Evolutionary conservation across 1,139 yeast species (phyloP).

Genomic region (Suhomyces kunorum): DNA sequence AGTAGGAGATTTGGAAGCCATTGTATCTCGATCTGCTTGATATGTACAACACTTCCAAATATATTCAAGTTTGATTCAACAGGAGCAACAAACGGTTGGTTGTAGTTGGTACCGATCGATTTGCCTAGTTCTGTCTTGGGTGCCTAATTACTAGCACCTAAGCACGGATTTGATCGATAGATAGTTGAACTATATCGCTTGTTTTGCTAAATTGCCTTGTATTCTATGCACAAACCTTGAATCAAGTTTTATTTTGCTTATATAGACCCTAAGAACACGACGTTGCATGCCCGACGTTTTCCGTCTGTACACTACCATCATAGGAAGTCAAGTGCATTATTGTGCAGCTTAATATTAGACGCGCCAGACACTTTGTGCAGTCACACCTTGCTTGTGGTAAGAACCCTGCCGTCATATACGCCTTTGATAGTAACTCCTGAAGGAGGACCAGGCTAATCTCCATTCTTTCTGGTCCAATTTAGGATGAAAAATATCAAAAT

Average conservation of each 20-base stretch:
- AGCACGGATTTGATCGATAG: neutral
- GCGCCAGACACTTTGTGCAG: too few relatives aligned
- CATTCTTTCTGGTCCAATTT: conserved; percentile 61
- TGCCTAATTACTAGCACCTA: neutral
- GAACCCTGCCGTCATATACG: conserved; percentile 34
- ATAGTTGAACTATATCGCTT: neutral
- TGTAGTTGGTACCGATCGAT: too few relatives aligned
- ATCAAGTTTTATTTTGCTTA: neutral
- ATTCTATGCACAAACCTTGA: neutral
- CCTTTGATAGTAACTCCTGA: conserved; percentile 51
- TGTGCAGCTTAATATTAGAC: neutral
- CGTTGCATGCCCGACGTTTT: conserved; percentile 4
- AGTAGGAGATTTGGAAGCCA: conserved; percentile 6
- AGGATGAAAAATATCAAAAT: conserved; percentile 61
- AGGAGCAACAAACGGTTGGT: neutral
- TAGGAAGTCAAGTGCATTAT: neutral
- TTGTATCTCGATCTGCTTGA: neutral
- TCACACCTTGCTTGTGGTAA: too few relatives aligned
- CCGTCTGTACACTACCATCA: conserved; percentile 3
- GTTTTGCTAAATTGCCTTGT: neutral
- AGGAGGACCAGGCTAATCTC: conserved; percentile 71
- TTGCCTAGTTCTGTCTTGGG: neutral
- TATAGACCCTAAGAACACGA: conserved; percentile 2
- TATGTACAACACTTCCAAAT: neutral
- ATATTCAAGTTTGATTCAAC: neutral